Evolutionary conservation across 2,329 filamentous ascomycete species (phyloP).

Genomic region (Boeremia lycopersici): DNA sequence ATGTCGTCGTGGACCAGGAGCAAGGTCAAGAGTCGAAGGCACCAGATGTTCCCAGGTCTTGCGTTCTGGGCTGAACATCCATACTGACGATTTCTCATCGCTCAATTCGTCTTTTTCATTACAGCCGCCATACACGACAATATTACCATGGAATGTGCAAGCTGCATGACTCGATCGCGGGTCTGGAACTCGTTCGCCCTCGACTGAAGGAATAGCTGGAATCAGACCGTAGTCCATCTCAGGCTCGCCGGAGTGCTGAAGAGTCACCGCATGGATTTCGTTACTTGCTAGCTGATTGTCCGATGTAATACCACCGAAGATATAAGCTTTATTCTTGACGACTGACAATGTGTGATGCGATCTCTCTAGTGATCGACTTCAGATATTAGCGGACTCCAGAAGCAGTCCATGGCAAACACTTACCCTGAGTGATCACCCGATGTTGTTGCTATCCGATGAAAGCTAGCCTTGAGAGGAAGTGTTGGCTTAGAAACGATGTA

Average conservation of each 20-base stretch:
- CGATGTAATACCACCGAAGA: slow-evolving; percentile 51
- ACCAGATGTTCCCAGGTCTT: slow-evolving; percentile 35
- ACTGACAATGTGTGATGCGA: slow-evolving; percentile 51
- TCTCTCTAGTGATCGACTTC: slow-evolving; percentile 38
- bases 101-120: slow-evolving; percentile 40
- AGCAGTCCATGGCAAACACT: neutral
- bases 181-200: slow-evolving; percentile 40
- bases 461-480: slow-evolving; percentile 51
- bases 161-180: slow-evolving; percentile 49
- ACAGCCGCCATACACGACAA: slow-evolving; percentile 50
- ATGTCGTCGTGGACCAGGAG: slow-evolving; percentile 28
- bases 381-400: slow-evolving; percentile 10
- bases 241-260: slow-evolving; percentile 37
- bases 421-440: slow-evolving; percentile 44
- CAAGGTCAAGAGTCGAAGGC: slow-evolving; percentile 20
- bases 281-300: slow-evolving; percentile 48
- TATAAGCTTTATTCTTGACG: slow-evolving; percentile 51
- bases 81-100: slow-evolving; percentile 47
- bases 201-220: slow-evolving; percentile 46
- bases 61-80: slow-evolving; percentile 47
- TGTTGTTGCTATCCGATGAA: slow-evolving; percentile 48
- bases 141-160: slow-evolving; percentile 46
- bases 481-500: slow-evolving; percentile 52
- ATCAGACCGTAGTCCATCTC: slow-evolving; percentile 51
- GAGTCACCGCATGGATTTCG: slow-evolving; percentile 51